phyloP scores from a whole-genome alignment of 1,284 basidiomycete genomes.

The Leccinum fuscescens region DNA sequence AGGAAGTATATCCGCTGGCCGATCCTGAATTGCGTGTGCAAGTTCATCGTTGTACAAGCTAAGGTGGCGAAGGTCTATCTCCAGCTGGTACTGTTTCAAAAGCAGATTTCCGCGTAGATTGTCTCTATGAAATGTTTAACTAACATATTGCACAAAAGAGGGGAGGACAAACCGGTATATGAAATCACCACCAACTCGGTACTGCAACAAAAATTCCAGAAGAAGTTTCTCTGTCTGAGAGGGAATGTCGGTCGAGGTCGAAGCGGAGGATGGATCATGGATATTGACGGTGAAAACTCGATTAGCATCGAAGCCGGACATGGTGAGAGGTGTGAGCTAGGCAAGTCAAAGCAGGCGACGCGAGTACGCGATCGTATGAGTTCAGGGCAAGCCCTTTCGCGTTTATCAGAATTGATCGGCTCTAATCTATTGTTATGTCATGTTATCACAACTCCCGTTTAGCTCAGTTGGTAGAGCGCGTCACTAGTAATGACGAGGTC shows the following conservation, averaged over 20 bases:
- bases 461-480: slow-evolving; percentile 63
- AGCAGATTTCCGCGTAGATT: slow-evolving; percentile 88
- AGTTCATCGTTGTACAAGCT: slow-evolving; percentile 92
- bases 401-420: slow-evolving; percentile 19
- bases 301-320: slow-evolving; percentile 77
- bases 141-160: slow-evolving; percentile 1
- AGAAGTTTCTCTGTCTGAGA: slow-evolving; percentile 80
- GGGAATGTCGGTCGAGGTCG: slow-evolving; percentile 62
- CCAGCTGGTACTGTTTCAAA: slow-evolving; percentile 87
- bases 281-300: slow-evolving; percentile 78
- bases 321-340: slow-evolving; percentile 25
- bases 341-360: slow-evolving; percentile 4
- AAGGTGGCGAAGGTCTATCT: slow-evolving; percentile 90
- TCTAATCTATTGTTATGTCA: neutral
- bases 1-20: slow-evolving; percentile 87
- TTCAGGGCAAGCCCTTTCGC: slow-evolving; percentile 51
- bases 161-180: slow-evolving; percentile 64
- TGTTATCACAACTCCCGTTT: slow-evolving; percentile 35
- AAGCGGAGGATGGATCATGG: slow-evolving; percentile 52
- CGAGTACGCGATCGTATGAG: slow-evolving; percentile 14
- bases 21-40: slow-evolving; percentile 86
- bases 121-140: slow-evolving; percentile 56
- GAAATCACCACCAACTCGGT: slow-evolving; percentile 86
- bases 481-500: slow-evolving; percentile 59
- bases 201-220: slow-evolving; percentile 82